phyloP scores from a whole-genome alignment of 805 yeast genomes.

The Barnettozyma sp. region DNA sequence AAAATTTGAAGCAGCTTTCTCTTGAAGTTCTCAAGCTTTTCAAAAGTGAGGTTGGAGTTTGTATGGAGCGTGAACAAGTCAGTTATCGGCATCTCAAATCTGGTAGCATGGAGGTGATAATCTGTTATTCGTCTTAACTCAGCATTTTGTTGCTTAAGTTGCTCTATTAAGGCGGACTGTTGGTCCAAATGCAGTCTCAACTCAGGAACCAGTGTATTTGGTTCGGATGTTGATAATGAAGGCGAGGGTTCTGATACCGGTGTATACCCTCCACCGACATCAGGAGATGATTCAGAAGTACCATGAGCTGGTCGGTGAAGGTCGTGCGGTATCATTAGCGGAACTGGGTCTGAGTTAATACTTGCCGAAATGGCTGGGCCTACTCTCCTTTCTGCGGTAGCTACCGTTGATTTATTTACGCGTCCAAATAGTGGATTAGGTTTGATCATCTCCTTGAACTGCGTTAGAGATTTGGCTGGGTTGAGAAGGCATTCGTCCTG shows the following conservation, averaged over 20 bases:
- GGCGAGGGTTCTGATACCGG: neutral
- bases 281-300: no score
- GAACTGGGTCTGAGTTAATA: no score
- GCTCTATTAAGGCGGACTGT: neutral
- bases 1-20: slow-evolving; percentile 9
- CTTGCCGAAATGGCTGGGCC: neutral
- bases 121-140: neutral
- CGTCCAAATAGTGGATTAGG: slow-evolving; percentile 19
- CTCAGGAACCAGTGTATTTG: neutral
- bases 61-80: slow-evolving; percentile 4
- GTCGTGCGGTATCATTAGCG: no score
- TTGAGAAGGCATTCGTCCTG: slow-evolving; percentile 14
- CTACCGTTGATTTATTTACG: slow-evolving; percentile 7
- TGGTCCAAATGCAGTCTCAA: neutral
- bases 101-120: slow-evolving; percentile 1
- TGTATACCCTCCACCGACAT: no score
- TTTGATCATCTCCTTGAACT: slow-evolving; percentile 16
- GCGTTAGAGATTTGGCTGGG: slow-evolving; percentile 16
- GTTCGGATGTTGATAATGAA: neutral
- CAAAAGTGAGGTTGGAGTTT: slow-evolving; percentile 5
- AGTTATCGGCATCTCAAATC: neutral
- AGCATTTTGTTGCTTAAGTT: neutral
- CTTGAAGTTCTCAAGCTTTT: slow-evolving; percentile 4
- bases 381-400: neutral
- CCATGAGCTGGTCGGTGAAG: no score